Base-by-base conservation (phyloP, 2,329 filamentous ascomycete genomes). In the Penicillium sp. region DNA sequence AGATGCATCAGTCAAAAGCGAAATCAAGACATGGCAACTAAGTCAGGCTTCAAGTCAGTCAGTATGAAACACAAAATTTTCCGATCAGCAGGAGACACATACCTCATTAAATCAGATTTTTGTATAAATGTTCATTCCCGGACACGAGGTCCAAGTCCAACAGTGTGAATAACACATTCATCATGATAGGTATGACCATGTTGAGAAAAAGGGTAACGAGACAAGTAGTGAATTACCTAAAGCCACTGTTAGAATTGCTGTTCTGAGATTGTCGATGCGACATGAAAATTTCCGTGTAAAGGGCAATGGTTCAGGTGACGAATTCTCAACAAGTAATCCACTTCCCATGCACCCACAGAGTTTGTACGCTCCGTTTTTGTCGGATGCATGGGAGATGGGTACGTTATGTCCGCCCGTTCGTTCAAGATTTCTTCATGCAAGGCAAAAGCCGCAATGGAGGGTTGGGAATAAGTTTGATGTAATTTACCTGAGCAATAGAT, bases 101-200 rank as follows among this genome's bases (percentile, higher is more conserved):
- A 80, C 82, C 82, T 85, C 83, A 85, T 85, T 85, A 85, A 85
- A 85, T 86, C 83, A 86, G 83, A 85, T 83, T 85, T 84, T 83
- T 82, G 78, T 83, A 80, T 80, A 71, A 74, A 76, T 78, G 81
- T 81, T 85, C 82, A 85, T 80, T 63, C 73, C 76, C 79, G 66
- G 71, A 74, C 76, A 78, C 78, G 73, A 70, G 70, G 74, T 71
- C 73, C 73, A 74, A 78, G 76, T 86, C 83, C 84, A 84, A 85
- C 83, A 86, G 83, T 85, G 83, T 86, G 83, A 86, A 86, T 86
- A 85, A 77, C 56, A 58, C 78, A 76, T 80, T 85, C 83, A 86
- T 86, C 83, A 85, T 84, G 65, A 70, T 74, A 75, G 74, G 71
- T 72, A 71, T 70, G 71, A 68, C 67, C 63, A 62, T 64, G 62